Conservation (phyloP, 1,284 basidiomycete genomes). For the Porogramme epimiltina region DNA sequence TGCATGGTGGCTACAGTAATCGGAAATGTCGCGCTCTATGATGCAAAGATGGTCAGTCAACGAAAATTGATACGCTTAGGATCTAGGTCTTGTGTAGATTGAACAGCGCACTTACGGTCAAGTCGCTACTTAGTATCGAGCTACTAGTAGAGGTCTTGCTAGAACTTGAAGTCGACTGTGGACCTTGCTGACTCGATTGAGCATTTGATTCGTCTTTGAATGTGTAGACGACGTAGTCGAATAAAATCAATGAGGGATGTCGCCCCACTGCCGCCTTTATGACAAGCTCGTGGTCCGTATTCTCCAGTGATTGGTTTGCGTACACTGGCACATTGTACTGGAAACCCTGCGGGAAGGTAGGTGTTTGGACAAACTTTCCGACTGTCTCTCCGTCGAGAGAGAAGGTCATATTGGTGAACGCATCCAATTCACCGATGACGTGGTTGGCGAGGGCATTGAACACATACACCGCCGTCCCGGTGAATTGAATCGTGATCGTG, state of each 20-base stretch:
- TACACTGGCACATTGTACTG: conserved; percentile 34
- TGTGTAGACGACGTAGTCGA: conserved; percentile 12
- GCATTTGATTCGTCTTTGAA: too few species aligned
- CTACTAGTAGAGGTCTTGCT: too few species aligned
- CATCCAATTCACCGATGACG: not conserved
- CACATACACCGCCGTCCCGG: conserved; percentile 11
- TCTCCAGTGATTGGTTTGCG: conserved; percentile 7
- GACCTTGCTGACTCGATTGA: too few species aligned
- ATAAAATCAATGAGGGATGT: conserved; percentile 7
- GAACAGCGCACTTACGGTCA: too few species aligned
- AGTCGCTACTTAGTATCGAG: too few species aligned
- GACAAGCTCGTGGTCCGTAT: conserved; percentile 3
- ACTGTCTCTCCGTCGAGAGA: conserved; percentile 1
- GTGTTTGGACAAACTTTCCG: conserved; percentile 1
- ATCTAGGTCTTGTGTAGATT: too few species aligned
- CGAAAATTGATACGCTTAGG: too few species aligned
- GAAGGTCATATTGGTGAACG: conserved; percentile 6
- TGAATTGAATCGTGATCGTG: not conserved
- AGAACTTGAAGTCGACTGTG: too few species aligned
- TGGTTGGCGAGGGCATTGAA: conserved; percentile 6
- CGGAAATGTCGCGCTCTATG: too few species aligned
- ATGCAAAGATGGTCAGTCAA: too few species aligned
- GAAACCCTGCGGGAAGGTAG: not conserved
- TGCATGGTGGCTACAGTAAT: too few species aligned
- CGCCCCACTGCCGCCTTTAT: conserved; percentile 3